Evolutionary conservation across 805 yeast genomes (phyloP), one percentile per base, ranked within the genome.

Genomic region (Nakazawaea sp.): DNA sequence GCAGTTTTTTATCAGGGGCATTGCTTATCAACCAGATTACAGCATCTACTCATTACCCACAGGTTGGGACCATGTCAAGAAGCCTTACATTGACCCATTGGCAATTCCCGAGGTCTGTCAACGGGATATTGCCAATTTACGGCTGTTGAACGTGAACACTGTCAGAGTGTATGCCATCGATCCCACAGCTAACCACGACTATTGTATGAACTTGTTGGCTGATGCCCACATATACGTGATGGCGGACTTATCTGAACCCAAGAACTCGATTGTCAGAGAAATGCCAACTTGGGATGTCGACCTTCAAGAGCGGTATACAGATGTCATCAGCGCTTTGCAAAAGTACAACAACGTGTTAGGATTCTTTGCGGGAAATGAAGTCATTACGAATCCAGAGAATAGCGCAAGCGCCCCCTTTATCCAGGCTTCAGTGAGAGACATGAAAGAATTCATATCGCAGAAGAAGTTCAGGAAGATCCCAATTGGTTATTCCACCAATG

Each of bases 401-500:
- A 62, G 67, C 12, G 66, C 60, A 38, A 68, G 70, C 21, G 63
- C 70, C 5, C 68, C 72, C 5, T 66, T 62, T 41, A 70, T 67
- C 25, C 66, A 63, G 53, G 72, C 72, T 19, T 70, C 72, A 11
- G 52, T 66, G 25, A 61, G 72, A 52, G 72, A 67, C 46, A 57
- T 56, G 41, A 67, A 66, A 50, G 41, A 50, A 29, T 66, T 65
- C 46, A 61, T 67, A 27, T 48, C 53, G 18, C 59, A 52, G 38
- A 54, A 61, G 43, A 45, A 52, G 4, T 64, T 61, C 52, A 51
- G 66, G 47, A 35, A 36, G 13, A 61, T 62, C 31, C 72, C 72
- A 3, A 68, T 67, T 29, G 72, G 72, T 13, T 67, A 67, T 51
- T 66, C 72, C 4, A 55, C 71, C 12, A 66, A 64, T 46, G 72